Evolutionary conservation across 2,329 filamentous ascomycete genomes (phyloP), one percentile per base, ranked within the genome.

Genomic region (Penicillium sclerotigenum): DNA sequence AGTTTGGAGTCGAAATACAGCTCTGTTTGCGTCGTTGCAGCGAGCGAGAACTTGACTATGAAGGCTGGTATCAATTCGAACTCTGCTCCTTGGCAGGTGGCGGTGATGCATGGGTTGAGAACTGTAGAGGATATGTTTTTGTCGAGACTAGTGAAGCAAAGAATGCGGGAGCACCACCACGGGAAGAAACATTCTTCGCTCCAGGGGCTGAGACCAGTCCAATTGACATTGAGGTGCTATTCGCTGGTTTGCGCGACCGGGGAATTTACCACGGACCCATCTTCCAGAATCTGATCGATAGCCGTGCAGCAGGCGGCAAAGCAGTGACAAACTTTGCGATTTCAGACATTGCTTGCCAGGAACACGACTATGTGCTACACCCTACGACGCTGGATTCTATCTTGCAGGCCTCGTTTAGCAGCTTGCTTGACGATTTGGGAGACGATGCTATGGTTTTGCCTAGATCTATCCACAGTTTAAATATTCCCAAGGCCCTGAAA

Each of bases 1-100:
- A 69, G 8, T 9, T 2, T 11, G 65, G 68, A 5, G 20, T 73
- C 10, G 56, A 58, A 26, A 29, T 55, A 1, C 52, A 28, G 8
- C 28, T 28, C 7, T 9, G 8, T 7, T 9, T 28, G 28, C 28
- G 28, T 28, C 28, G 28, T 8, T 28, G 28, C 28, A 28, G 28
- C 28, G 28, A 28, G 2, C 1, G 28, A 28, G 28, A 28, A 8
- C 28, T 28, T 28, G 28, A 28, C 28, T 9, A 28, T 9, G 6
- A 28, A 28, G 59, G 58, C 18, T 63, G 54, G 57, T 36, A 57
- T n/a, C 13, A 56, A 18, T 63, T 60, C 28, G 46, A 58, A 28
- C 28, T 28, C 28, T 28, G 28, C 28, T 28, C 28, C 8, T 9
- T 28, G 28, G 28, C 28, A 9, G 8, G 28, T 28, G 28, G 28